Evolutionary conservation across 352 stramenopile species (phyloP), one percentile per base, ranked within the genome.

Genomic region (Pythium brachiatum): DNA sequence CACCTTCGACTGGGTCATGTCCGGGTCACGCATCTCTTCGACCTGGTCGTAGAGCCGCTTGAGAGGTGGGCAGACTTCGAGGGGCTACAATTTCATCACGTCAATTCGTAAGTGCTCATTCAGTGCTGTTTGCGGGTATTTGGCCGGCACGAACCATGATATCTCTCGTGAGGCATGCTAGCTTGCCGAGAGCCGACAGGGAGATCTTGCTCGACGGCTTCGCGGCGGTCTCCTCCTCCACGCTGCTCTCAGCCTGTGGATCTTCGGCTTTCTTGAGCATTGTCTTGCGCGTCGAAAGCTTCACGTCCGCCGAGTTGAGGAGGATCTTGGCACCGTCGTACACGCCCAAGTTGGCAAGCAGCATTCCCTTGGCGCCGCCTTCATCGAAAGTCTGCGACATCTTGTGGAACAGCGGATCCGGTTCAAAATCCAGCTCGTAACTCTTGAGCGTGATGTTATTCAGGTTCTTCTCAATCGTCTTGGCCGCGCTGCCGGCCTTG

Each of bases 361-460:
- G 66, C 88, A 98, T 95, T 12, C 92, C 92, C 61, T 94, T 94
- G 0, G 93, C 92, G 2, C 90, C 91, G 1, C 89, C 91, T 68
- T 96, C 91, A 66, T 98, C 93, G 59, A 98, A 97, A 5, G 78
- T 90, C 62, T 97, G 85, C 26, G 82, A 94, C 86, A 98, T 97
- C 63, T 97, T 96, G 74, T 95, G 88, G 62, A 97, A 98, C 7
- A 97, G 73, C 29, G 91, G 89, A 60, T 98, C 92, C 5, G 91
- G 80, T 32, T 94, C 83, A 58, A 92, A 95, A 48, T 95, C 92
- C 18, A 82, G 74, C 34, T 97, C 92, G 38, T 95, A 87, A 27
- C 66, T 81, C 66, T 95, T 94, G 26, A 94, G 65, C 56, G 89
- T 95, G 69, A 95, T 92, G 59, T 93, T 90, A 65, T 88, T 88